Evolutionary conservation across 2,329 filamentous ascomycete species (phyloP), one percentile per base, ranked within the genome.

Genomic region (Beauveria australis): DNA sequence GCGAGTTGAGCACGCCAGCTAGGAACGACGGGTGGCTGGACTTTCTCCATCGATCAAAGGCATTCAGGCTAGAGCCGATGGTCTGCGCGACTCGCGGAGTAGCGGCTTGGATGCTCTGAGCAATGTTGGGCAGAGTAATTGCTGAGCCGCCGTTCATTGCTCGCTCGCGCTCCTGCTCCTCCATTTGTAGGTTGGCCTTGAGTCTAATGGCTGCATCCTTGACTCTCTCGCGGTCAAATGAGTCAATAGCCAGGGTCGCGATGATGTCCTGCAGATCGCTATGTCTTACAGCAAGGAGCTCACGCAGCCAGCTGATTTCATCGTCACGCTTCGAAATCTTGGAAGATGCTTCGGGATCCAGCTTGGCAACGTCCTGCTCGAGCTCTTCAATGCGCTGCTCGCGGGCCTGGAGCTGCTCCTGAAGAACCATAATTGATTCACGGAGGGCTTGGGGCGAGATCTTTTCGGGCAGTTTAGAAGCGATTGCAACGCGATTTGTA

Each of bases 151-250:
- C 87, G 59, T 88, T 86, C 75, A 90, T 83, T 1, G 91, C 87
- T 62, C 94, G 84, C 73, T 97, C 93, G 56, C 91, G 90, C 75
- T 97, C 92, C 72, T 96, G 91, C 71, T 95, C 90, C 73, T 99
- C 93, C 94, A 99, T 99, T 72, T 97, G 91, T 41, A 99, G 80
- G 69, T 96, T 97, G 16, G 94, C 91, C 71, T 91, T 91, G 63
- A 99, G 86, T 58, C 94, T 88, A 67, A 97, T 97, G 41, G 91
- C 90, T 6, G 92, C 92, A 71, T 97, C 92, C 67, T 89, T 90
- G 64, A 97, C 89, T 6, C 84, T 82, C 64, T 91, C 85, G 61
- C 85, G 84, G 72, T 97, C 88, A 71, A 90, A 94, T 28, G 81
- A 78, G 5, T 92, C 87, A 64, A 86, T 81, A 3, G 88, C 87